Evolutionary conservation across 768 basidiomycete genomes (phyloP).

Genomic region (Agaricus subrufescens): DNA sequence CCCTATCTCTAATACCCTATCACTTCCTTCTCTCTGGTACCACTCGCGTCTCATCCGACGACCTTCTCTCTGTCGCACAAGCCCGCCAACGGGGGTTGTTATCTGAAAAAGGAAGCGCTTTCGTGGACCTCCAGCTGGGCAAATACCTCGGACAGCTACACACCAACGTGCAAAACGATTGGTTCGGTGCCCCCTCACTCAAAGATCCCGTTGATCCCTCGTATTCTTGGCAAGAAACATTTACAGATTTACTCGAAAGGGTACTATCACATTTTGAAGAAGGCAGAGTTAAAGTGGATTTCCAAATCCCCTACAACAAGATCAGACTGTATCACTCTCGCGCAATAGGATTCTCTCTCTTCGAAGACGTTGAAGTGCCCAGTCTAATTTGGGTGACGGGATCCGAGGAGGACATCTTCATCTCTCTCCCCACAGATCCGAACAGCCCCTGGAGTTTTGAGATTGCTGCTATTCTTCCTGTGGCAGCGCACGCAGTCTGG

Average conservation of each 20-base stretch:
- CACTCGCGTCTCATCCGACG: constrained; percentile 29
- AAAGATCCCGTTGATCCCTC: constrained; percentile 27
- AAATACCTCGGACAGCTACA: constrained; percentile 60
- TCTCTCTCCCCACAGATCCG: constrained; percentile 25
- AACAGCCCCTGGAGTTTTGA: constrained; percentile 5
- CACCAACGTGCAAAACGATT: constrained; percentile 65
- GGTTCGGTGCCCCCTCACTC: constrained; percentile 53
- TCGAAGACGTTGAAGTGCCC: constrained; percentile 73
- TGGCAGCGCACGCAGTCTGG: constrained; percentile 57
- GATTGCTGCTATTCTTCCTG: constrained; percentile 45
- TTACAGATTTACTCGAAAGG: constrained; percentile 53
- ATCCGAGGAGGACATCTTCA: constrained; percentile 51
- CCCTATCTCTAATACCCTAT: constrained; percentile 40
- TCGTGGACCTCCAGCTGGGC: constrained; percentile 60
- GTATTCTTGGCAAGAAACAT: constrained; percentile 77
- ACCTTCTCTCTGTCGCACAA: constrained; percentile 32
- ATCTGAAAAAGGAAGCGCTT: constrained; percentile 31
- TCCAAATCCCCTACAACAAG: constrained; percentile 33
- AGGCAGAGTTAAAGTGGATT: constrained; percentile 13
- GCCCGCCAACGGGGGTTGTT: constrained; percentile 31
- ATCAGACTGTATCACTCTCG: constrained; percentile 53
- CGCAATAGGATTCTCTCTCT: constrained; percentile 71
- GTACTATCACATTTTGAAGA: constrained; percentile 42
- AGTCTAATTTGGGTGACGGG: constrained; percentile 63
- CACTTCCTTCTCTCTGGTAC: constrained; percentile 48